Evolutionary conservation across 805 yeast species (phyloP), one percentile per base, ranked within the genome.

Genomic region (Geotrichum ghanense): DNA sequence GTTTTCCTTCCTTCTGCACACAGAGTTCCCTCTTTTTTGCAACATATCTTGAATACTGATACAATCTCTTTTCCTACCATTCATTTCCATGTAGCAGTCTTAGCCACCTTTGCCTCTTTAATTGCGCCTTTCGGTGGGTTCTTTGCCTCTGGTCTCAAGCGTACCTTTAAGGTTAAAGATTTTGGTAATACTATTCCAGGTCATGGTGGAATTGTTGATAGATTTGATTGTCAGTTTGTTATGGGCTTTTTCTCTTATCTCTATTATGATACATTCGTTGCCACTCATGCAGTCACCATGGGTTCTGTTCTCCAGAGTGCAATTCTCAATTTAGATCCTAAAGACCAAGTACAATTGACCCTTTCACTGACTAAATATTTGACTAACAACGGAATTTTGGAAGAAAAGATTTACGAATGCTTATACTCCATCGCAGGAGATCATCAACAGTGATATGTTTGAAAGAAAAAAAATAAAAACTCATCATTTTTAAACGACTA

Each of bases 111-210:
- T 72, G 97, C 98, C 1, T 90, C 97, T 0, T 73, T 92, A 53
- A 82, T 92, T 63, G 98, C 98, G 2, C 98, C 98, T 50, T 92
- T 92, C 62, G 98, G 98, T 46, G 98, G 98, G 1, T 92, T 92
- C 64, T 92, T 92, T 59, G 97, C 97, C 4, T 82, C 94, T 46
- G 98, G 97, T n/a, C 73, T 92, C 56, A 92, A 92, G 70, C 79
- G 98, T 66, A 87, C 97, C 12, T 89, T 92, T 68, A 85, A 90
- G 59, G 88, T 89, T 47, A 92, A 92, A 67, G 98, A 92, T 66
- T 92, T 92, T 60, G 98, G 97, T 55, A 95, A 90, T 60, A 90
- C 97, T 7, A 92, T 92, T 55, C 98, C 98, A 14, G 98, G 98
- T 25, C 98, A 92, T 62, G 98, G 98, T 52, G 98, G 98, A 55